Percentiles rank a stretch among this genome's conserved stretches.
These are phyloP conservation scores for Mallotus japonicus DNA, from an alignment of 441 rosid genomes.

Conservation along the genomic window DNA sequence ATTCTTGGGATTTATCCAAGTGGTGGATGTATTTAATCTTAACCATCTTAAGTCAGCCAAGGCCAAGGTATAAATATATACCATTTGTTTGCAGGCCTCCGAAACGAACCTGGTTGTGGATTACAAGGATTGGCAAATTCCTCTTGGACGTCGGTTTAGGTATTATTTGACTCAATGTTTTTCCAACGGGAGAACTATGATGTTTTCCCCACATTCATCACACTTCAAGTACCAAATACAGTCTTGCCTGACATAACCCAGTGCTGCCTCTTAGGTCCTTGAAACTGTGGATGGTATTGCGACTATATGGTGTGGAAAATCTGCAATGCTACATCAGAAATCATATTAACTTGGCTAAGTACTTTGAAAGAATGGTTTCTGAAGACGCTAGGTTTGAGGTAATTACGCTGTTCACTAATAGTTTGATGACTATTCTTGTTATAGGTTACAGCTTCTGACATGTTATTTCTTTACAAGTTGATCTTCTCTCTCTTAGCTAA, in stretches of 20 bases:
- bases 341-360: slow-evolving; percentile 68
- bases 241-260: slow-evolving; percentile 3
- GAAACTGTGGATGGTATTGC: slow-evolving; percentile 84
- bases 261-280: slow-evolving; percentile 48
- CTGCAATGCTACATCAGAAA: slow-evolving; percentile 70
- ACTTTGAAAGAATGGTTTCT: slow-evolving; percentile 56
- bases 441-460: no score
- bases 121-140: slow-evolving; percentile 92
- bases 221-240: not conserved
- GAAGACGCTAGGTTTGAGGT: slow-evolving; percentile 85
- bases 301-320: slow-evolving; percentile 71
- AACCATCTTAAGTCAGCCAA: not conserved
- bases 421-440: not conserved
- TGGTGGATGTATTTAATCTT: not conserved
- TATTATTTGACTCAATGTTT: slow-evolving; percentile 21
- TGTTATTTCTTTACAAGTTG: no score
- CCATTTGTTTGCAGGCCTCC: slow-evolving; percentile 46
- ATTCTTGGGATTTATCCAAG: not conserved
- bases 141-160: slow-evolving; percentile 91
- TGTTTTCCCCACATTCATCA: not conserved
- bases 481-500: no score
- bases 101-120: slow-evolving; percentile 62
- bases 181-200: not conserved
- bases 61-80: not conserved
- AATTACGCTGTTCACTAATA: not conserved